Evolutionary conservation across 2,329 filamentous ascomycete genomes (phyloP), one percentile per base, ranked within the genome.

Genomic region (Beauveria australis): DNA sequence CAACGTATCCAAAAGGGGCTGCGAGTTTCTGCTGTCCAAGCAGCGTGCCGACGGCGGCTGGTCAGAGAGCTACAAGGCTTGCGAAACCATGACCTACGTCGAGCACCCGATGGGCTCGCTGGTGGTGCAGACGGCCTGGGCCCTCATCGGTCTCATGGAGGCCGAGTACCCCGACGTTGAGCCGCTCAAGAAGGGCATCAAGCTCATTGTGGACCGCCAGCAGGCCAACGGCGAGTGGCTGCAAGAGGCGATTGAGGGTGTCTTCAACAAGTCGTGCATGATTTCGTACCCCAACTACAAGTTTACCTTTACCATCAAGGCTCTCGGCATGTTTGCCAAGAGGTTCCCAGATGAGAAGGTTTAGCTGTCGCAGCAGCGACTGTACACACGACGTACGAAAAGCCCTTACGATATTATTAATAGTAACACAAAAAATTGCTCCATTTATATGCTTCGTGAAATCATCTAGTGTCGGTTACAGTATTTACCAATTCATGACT

Each of bases 211-310:
- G 87, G 76, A 81, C 33, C 83, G 93, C 53, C 94, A 99, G 77
- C 87, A 91, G 73, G 71, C 79, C 3, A 96, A 96, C 70, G 94
- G 94, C 40, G 92, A 97, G 76, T 99, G 94, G 94, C 72, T 89
- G 66, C 92, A 97, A 72, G 94, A 97, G 74, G 88, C 89, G 1
- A 97, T 99, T 67, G 94, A 99, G 73, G 94, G 94, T 2, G 94
- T 99, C 12, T 99, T 99, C 76, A 99, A 99, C 76, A 96, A 97
- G 79, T 94, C 88, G 69, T 97, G 93, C 80, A 97, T 97, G 91
- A 99, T 99, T 66, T 94, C 91, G 0, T 99, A 99, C 71, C 93
- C 93, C 48, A 99, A 99, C 79, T 99, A 99, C 80, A 99, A 97
- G 78, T 94, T 96, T 73, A 89, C 89, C 62, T 99, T 97, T 75